Conservation (phyloP, 169 alveolate species). For the Eimeria maxima region DNA sequence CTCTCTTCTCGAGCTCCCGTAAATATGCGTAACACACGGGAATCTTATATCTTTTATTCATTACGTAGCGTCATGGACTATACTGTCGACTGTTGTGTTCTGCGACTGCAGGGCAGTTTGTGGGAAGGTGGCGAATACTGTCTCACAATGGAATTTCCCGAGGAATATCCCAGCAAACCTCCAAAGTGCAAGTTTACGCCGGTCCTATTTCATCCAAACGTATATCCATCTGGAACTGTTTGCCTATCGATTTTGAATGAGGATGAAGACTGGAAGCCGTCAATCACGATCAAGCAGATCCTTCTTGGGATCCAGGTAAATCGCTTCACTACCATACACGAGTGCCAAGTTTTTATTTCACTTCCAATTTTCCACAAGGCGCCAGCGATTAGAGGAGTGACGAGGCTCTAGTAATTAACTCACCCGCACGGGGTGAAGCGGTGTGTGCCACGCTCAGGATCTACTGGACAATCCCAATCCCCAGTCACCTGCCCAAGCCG, state of each 20-base stretch:
- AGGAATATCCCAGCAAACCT: conserved; percentile 99
- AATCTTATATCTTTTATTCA: not conserved
- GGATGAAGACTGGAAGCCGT: conserved; percentile 99
- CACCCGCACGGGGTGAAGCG: not conserved
- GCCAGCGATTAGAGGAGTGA: not conserved
- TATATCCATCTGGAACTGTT: conserved; percentile 99
- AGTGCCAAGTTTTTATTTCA: not conserved
- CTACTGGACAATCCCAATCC: conserved; percentile 98
- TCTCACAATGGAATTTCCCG: conserved; percentile 98
- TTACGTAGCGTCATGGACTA: not conserved
- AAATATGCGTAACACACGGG: not conserved
- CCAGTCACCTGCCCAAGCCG: conserved; percentile 98
- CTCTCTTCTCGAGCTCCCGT: not conserved
- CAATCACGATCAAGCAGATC: conserved; percentile 98
- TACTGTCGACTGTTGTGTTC: not conserved
- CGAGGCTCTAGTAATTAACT: not conserved
- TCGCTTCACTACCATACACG: not conserved
- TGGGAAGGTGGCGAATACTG: conserved; percentile 99
- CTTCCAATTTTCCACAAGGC: not conserved
- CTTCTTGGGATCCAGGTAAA: conserved; percentile 97
- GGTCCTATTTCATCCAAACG: conserved; percentile 98
- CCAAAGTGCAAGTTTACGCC: conserved; percentile 99
- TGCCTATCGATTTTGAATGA: conserved; percentile 99
- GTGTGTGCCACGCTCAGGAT: conserved; percentile 89
- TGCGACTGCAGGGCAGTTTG: conserved; percentile 89